These are phyloP conservation scores for Coniferiporia sulphurascens DNA, from an alignment of 1,284 basidiomycete genomes.

Conservation along the genomic window DNA sequence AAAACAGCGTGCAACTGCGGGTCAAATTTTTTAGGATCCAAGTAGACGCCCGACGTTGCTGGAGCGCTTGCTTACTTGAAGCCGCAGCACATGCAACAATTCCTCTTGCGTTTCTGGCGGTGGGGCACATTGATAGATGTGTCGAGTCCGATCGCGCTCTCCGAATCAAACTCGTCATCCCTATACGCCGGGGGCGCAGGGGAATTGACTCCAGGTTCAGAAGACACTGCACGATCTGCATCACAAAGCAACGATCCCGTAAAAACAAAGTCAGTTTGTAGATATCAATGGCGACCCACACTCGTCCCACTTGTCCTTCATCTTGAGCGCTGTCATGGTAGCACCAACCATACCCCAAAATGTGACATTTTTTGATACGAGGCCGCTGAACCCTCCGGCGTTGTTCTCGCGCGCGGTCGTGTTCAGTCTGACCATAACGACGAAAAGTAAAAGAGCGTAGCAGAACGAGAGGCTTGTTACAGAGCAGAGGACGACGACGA, in stretches of 20 bases:
- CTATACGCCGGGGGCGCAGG: conserved; percentile 17
- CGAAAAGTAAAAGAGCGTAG: no score
- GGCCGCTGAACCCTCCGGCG: no score
- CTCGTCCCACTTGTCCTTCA: conserved; percentile 42
- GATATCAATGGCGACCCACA: no score
- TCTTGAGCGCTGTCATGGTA: conserved; percentile 44
- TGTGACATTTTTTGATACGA: no score
- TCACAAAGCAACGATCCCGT: no score
- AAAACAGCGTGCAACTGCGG: conserved; percentile 46
- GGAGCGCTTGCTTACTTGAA: conserved; percentile 38
- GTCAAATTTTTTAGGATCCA: background rate
- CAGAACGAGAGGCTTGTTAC: no score
- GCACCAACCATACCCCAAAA: conserved; percentile 28
- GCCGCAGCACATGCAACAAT: conserved; percentile 52
- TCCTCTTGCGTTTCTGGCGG: conserved; percentile 30
- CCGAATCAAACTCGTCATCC: conserved; percentile 14
- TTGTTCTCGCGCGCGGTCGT: no score
- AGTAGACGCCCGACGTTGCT: background rate
- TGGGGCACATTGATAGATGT: conserved; percentile 32
- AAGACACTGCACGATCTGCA: conserved; percentile 9
- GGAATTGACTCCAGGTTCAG: background rate
- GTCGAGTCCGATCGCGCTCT: conserved; percentile 15
- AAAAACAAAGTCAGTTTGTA: no score
- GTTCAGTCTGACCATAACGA: no score
- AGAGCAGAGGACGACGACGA: no score